phyloP scores from a whole-genome alignment of 257 asterid species.

The Salvia splendens region DNA sequence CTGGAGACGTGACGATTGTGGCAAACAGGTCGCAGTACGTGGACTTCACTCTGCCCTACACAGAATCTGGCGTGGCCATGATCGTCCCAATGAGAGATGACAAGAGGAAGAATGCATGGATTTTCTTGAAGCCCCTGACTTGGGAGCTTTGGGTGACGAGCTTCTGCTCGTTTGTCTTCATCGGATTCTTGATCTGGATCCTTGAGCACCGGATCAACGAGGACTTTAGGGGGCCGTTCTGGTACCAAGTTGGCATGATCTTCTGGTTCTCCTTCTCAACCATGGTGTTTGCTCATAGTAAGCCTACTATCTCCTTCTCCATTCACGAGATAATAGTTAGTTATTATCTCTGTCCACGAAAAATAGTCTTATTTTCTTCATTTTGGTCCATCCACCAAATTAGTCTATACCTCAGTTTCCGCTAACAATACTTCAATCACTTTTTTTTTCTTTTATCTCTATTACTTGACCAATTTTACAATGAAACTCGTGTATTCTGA shows the following conservation, averaged over 20 bases:
- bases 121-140: constrained; percentile 35
- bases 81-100: constrained; percentile 27
- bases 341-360: no score
- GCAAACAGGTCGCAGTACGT: constrained; percentile 36
- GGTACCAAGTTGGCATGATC: constrained; percentile 47
- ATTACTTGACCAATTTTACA: no score
- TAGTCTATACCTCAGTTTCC: no score
- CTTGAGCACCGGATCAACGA: constrained; percentile 36
- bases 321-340: no score
- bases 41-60: constrained; percentile 35
- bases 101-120: constrained; percentile 32
- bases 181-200: constrained; percentile 33
- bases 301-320: neutral
- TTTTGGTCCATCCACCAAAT: no score
- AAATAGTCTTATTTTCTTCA: no score
- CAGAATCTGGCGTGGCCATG: constrained; percentile 37
- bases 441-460: no score
- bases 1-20: constrained; percentile 36
- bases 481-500: neutral
- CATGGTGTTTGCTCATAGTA: constrained; percentile 42
- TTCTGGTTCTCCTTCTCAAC: constrained; percentile 61
- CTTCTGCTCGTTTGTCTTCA: constrained; percentile 30
- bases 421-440: no score
- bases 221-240: constrained; percentile 29
- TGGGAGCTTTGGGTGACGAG: constrained; percentile 37